Conservation (phyloP, 2,329 filamentous ascomycete species). For the Botrytis deweyae region DNA sequence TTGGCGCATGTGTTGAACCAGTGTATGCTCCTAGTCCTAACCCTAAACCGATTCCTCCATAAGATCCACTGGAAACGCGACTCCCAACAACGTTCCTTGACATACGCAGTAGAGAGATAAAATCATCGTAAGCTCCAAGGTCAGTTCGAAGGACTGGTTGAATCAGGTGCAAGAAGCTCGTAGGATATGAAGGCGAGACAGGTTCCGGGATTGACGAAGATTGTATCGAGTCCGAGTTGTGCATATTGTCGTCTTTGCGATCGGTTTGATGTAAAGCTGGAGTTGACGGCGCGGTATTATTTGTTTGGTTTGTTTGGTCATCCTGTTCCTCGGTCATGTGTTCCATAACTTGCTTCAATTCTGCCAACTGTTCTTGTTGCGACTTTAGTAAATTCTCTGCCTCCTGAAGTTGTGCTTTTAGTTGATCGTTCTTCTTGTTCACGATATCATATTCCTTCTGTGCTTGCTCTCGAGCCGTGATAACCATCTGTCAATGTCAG, state of each 20-base stretch:
- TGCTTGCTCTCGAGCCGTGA: slow-evolving; percentile 84
- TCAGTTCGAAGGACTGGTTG: slow-evolving; percentile 83
- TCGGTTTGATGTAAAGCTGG: slow-evolving; percentile 74
- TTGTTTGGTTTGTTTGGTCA: slow-evolving; percentile 65
- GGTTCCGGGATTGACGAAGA: slow-evolving; percentile 43
- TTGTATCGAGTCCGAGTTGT: slow-evolving; percentile 39
- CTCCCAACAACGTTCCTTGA: slow-evolving; percentile 60
- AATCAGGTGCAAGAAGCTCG: slow-evolving; percentile 78
- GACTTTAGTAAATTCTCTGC: slow-evolving; percentile 82
- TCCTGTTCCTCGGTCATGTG: slow-evolving; percentile 74
- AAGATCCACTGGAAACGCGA: slow-evolving; percentile 70
- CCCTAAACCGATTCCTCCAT: slow-evolving; percentile 53
- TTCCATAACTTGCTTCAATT: slow-evolving; percentile 91
- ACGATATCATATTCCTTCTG: slow-evolving; percentile 78
- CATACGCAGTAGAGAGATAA: slow-evolving; percentile 70
- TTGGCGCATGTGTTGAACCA: slow-evolving; percentile 44
- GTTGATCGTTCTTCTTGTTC: slow-evolving; percentile 82
- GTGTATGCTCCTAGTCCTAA: slow-evolving; percentile 50
- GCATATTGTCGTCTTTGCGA: slow-evolving; percentile 47
- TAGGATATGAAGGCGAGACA: slow-evolving; percentile 56
- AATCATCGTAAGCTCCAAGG: slow-evolving; percentile 78
- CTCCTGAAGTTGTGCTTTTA: slow-evolving; percentile 81
- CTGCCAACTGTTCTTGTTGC: slow-evolving; percentile 87
- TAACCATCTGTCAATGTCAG: slow-evolving; percentile 91
- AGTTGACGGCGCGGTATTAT: slow-evolving; percentile 70